Evolutionary conservation across 2,329 filamentous ascomycete genomes (phyloP).

Genomic region (Penicillium sp.): DNA sequence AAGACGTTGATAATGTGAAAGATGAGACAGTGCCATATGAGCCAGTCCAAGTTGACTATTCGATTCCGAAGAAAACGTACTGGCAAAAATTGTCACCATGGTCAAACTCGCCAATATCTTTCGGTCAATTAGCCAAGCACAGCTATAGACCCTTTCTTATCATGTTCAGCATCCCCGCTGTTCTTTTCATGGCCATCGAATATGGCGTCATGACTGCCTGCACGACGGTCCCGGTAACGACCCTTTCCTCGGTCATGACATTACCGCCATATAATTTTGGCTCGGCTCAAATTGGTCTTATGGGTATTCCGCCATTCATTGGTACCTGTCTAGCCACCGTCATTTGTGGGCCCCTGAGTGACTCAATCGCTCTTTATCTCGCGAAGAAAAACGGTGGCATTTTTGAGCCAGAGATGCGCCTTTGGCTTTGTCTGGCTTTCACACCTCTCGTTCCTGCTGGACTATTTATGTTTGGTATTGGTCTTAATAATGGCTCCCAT

Average conservation of each 20-base stretch:
- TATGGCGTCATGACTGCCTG: slow-evolving; percentile 46
- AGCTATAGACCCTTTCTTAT: slow-evolving; percentile 35
- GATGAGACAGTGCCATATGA: neutral
- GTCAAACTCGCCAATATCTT: slow-evolving; percentile 19
- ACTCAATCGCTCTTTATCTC: slow-evolving; percentile 41
- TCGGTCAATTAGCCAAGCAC: slow-evolving; percentile 27
- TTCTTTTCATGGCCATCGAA: slow-evolving; percentile 45
- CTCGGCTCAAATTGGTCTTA: slow-evolving; percentile 43
- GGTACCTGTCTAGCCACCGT: slow-evolving; percentile 42
- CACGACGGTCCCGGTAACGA: slow-evolving; percentile 44
- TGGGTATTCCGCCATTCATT: slow-evolving; percentile 47
- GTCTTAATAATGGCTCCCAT: slow-evolving; percentile 31
- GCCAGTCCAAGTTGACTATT: slow-evolving; percentile 10
- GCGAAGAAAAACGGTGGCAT: slow-evolving; percentile 44
- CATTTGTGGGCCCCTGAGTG: slow-evolving; percentile 40
- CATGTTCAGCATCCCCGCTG: slow-evolving; percentile 54
- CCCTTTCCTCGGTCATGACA: slow-evolving; percentile 42
- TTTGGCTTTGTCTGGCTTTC: slow-evolving; percentile 35
- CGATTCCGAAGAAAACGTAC: slow-evolving; percentile 36
- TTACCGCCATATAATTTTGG: slow-evolving; percentile 47
- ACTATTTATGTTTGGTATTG: slow-evolving; percentile 47
- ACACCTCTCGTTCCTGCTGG: slow-evolving; percentile 39
- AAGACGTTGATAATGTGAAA: neutral
- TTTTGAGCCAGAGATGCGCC: slow-evolving; percentile 52
- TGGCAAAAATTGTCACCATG: slow-evolving; percentile 46